Conservation (phyloP, 2,329 filamentous ascomycete genomes). For the Hypoxylon sp. region DNA sequence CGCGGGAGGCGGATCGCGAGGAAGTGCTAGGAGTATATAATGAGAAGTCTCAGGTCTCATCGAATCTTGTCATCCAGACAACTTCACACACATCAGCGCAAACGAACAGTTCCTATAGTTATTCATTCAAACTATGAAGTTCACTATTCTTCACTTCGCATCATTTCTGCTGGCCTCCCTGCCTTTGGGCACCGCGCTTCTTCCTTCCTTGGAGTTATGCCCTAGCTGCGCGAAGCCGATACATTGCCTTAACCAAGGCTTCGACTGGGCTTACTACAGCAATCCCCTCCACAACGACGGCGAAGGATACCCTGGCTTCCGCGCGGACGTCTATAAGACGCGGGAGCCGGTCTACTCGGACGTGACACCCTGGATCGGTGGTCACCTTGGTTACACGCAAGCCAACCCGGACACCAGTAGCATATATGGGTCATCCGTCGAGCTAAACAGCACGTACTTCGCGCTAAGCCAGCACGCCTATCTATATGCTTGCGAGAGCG, state of each 20-base stretch:
- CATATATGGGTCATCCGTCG: conserved; percentile 34
- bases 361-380: conserved; percentile 42
- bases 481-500: conserved; percentile 47
- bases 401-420: conserved; percentile 11
- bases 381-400: conserved; percentile 18
- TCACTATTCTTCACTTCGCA: conserved; percentile 15
- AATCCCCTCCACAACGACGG: conserved; percentile 44
- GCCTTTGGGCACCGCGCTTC: conserved; percentile 15
- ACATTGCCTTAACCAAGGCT: conserved; percentile 42
- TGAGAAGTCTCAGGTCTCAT: not conserved
- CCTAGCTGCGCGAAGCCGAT: conserved; percentile 42
- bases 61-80: not conserved
- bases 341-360: conserved; percentile 31
- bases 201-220: conserved; percentile 26
- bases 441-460: conserved; percentile 45
- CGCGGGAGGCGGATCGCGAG: too few relatives aligned
- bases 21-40: conserved; percentile 1
- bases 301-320: conserved; percentile 44
- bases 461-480: conserved; percentile 49
- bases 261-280: conserved; percentile 49
- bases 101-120: not conserved
- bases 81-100: not conserved
- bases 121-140: conserved; percentile 20
- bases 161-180: conserved; percentile 25
- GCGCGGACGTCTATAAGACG: conserved; percentile 43